Evolutionary conservation across 768 basidiomycete genomes (phyloP), one percentile per base, ranked within the genome.

Genomic region (Mycena capillaripes): DNA sequence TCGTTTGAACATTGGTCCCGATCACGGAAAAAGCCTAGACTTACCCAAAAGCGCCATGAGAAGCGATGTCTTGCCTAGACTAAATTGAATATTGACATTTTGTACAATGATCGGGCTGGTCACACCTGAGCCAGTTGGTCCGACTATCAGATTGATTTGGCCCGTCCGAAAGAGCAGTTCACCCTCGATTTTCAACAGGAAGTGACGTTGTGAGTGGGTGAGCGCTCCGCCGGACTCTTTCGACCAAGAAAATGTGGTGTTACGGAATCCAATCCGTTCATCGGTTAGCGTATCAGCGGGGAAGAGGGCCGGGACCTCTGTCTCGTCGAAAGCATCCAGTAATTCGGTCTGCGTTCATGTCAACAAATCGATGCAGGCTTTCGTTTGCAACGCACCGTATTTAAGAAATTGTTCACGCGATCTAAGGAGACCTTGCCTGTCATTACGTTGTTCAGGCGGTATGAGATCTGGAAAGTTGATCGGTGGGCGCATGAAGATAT

Each of bases 171-270:
- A 93, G 14, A 55, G 29, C 4, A 92, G 70, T 52, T 91, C 87
- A 11, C 83, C 89, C 0, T 86, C 83, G 53, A 91, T 83, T 8
- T 79, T 80, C 14, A 93, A 83, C 30, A 77, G 77, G 78, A 90
- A 92, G 38, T 80, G 84, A 25, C 89, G 82, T 40, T 82, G 78
- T 14, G 83, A 84, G 3, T 84, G 84, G 4, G 88, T 87, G 38
- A 53, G 57, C 1, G 70, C n/a, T n/a, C 71, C 52, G 38, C 57
- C 66, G 42, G 25, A 34, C 25, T 82, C 84, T 16, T 25, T 27
- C 2, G 86, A 83, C 92, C 92, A 93, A 0, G 86, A 80, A 77
- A 92, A 93, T 4, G 79, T 78, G 0, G 90, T 87, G 70, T 90
- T 81, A 21, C 83, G 82, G 73, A 91, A 88, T 4, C 90, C 89